phyloP scores from a whole-genome alignment of 208 protist genomes.

The Zelonia costaricensis region DNA sequence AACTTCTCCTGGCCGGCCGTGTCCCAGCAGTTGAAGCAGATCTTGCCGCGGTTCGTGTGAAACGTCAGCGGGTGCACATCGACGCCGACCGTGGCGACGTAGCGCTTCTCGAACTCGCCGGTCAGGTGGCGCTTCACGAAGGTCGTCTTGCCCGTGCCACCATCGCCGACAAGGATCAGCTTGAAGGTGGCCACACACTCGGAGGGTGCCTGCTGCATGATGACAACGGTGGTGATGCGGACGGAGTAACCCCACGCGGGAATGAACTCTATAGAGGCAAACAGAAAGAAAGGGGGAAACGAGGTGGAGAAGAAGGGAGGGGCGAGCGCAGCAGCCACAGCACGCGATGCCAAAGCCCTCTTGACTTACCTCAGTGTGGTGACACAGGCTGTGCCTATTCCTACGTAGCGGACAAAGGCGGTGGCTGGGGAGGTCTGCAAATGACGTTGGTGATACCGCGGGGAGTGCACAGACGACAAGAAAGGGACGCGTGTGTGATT shows the following conservation, averaged over 20 bases:
- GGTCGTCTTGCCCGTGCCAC: slow-evolving; percentile 99
- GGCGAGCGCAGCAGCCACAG: too few relatives aligned
- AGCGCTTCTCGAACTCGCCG: slow-evolving; percentile 99
- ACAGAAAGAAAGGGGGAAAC: too few relatives aligned
- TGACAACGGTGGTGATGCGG: slow-evolving; percentile 3
- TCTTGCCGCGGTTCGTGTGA: slow-evolving; percentile 98
- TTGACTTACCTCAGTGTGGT: too few relatives aligned
- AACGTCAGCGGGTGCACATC: slow-evolving; percentile 99
- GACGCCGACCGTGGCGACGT: slow-evolving; percentile 96
- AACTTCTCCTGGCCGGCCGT: slow-evolving; percentile 99
- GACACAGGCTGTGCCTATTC: too few relatives aligned
- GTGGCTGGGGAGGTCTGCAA: too few relatives aligned
- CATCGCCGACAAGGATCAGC: slow-evolving; percentile 99
- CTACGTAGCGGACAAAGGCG: too few relatives aligned
- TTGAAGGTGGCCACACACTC: slow-evolving; percentile 95
- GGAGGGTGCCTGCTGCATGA: slow-evolving; percentile 38
- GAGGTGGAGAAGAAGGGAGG: too few relatives aligned
- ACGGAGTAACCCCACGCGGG: not conserved
- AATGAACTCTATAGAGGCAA: not conserved
- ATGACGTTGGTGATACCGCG: too few relatives aligned
- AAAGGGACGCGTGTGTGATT: too few relatives aligned
- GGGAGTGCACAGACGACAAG: too few relatives aligned
- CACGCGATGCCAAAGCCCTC: too few relatives aligned
- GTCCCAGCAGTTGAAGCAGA: slow-evolving; percentile 99
- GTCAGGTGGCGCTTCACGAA: slow-evolving; percentile 99